These are phyloP conservation scores for Hippophae gyantsensis DNA, from an alignment of 306 rosid species.

Conservation along the genomic window DNA sequence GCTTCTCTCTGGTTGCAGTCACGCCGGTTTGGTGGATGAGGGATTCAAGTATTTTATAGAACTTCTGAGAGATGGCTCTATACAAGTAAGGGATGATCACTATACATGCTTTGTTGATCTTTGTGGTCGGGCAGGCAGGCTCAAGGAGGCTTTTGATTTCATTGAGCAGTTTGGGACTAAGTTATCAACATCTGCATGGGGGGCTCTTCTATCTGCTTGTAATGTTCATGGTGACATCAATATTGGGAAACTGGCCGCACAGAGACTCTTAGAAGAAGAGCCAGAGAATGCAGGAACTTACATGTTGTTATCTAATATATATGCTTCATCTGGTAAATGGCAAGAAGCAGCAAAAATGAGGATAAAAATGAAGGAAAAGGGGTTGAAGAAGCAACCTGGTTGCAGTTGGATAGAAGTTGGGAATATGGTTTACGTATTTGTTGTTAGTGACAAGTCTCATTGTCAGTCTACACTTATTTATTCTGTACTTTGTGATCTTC, in stretches of 20 bases:
- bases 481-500: constrained; percentile 29
- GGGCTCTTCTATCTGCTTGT: constrained; percentile 44
- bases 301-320: constrained; percentile 29
- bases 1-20: constrained; percentile 47
- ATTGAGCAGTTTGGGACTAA: constrained; percentile 25
- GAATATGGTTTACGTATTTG: constrained; percentile 31
- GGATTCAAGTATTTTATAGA: constrained; percentile 30
- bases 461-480: constrained; percentile 17
- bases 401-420: constrained; percentile 48
- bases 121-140: constrained; percentile 42
- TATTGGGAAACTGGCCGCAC: constrained; percentile 33
- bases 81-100: constrained; percentile 37
- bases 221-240: constrained; percentile 25
- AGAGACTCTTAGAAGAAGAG: constrained; percentile 27
- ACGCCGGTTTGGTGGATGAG: constrained; percentile 42
- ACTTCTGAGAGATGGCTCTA: constrained; percentile 24
- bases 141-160: constrained; percentile 33
- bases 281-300: constrained; percentile 32
- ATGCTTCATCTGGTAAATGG: constrained; percentile 45
- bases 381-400: constrained; percentile 48
- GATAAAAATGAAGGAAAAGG: constrained; percentile 36
- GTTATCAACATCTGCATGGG: constrained; percentile 34
- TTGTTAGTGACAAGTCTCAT: constrained; percentile 33
- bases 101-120: constrained; percentile 44
- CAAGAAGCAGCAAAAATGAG: constrained; percentile 43